phyloP scores from a whole-genome alignment of 2,329 filamentous ascomycete genomes.

The Colletotrichum viniferum region DNA sequence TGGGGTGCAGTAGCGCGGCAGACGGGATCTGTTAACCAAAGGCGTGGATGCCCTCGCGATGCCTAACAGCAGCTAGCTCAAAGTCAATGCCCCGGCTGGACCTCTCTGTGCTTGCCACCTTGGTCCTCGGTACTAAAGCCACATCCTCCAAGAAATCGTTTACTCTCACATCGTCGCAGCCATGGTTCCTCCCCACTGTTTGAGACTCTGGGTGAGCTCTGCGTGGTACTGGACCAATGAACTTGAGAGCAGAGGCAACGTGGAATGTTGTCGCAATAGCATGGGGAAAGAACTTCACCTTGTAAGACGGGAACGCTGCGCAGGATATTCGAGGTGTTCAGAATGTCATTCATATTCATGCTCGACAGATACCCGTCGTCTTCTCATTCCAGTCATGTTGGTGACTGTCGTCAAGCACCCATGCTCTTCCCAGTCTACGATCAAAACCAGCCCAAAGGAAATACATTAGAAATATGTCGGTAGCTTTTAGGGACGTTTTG shows the following conservation, averaged over 20 bases:
- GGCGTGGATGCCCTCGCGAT: rapidly evolving
- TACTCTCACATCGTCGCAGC: not conserved
- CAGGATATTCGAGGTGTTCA: not conserved
- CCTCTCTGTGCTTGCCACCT: not conserved
- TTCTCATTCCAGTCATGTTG: not conserved
- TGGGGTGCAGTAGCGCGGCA: constrained; percentile 15
- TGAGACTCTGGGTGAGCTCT: not conserved
- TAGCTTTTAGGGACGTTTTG: not conserved
- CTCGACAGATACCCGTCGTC: not conserved
- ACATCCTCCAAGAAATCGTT: not conserved
- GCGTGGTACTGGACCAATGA: not conserved
- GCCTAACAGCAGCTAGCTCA: not conserved
- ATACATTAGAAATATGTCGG: not conserved
- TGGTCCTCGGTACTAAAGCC: not conserved
- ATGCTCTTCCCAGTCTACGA: not conserved
- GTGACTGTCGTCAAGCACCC: not conserved
- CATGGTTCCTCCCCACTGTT: not conserved
- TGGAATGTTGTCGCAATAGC: not conserved
- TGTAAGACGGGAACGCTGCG: not conserved
- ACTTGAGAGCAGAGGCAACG: not conserved
- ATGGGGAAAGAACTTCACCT: not conserved
- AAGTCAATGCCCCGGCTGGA: not conserved
- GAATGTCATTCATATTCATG: not conserved
- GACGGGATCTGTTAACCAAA: not conserved
- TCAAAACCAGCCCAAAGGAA: not conserved